These are phyloP conservation scores for Amaranthus palmeri DNA, from an alignment of 148 eudicot genomes.

Conservation along the genomic window DNA sequence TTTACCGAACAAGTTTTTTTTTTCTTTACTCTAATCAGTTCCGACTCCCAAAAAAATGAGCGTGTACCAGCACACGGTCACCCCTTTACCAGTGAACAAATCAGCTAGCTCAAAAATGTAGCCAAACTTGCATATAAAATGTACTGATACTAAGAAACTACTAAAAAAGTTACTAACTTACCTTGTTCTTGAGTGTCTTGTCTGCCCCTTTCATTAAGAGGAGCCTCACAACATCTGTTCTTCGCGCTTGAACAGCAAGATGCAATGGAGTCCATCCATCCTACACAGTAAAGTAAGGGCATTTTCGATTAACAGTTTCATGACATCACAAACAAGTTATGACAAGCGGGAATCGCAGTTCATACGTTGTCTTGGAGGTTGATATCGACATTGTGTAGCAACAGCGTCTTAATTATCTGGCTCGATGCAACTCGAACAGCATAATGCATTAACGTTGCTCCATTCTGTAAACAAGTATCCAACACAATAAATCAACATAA, in stretches of 20 bases:
- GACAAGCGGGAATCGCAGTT: not conserved
- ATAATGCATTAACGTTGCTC: constrained; percentile 93
- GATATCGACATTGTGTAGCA: constrained; percentile 81
- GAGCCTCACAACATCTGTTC: constrained; percentile 93
- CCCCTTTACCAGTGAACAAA: not conserved
- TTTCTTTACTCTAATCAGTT: too few relatives aligned
- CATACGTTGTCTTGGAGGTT: constrained; percentile 82
- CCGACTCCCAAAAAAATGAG: not conserved
- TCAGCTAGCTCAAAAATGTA: not conserved
- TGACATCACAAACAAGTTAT: not conserved
- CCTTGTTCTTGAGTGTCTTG: constrained; percentile 62
- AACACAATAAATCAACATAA: constrained; percentile 6
- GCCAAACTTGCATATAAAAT: not conserved
- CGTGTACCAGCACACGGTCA: not conserved
- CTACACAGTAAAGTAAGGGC: constrained; percentile 29
- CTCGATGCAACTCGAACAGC: constrained; percentile 78
- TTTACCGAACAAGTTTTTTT: too few relatives aligned
- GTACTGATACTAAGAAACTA: not conserved
- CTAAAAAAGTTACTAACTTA: constrained; percentile 18
- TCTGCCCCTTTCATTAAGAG: constrained; percentile 85
- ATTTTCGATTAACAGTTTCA: not conserved
- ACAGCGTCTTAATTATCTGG: constrained; percentile 68
- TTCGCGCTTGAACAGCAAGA: constrained; percentile 88
- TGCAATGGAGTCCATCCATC: constrained; percentile 97
- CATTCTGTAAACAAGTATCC: constrained; percentile 43